phyloP scores from a whole-genome alignment of 2,329 filamentous ascomycete species.

The Acephala macrosclerotiorum region DNA sequence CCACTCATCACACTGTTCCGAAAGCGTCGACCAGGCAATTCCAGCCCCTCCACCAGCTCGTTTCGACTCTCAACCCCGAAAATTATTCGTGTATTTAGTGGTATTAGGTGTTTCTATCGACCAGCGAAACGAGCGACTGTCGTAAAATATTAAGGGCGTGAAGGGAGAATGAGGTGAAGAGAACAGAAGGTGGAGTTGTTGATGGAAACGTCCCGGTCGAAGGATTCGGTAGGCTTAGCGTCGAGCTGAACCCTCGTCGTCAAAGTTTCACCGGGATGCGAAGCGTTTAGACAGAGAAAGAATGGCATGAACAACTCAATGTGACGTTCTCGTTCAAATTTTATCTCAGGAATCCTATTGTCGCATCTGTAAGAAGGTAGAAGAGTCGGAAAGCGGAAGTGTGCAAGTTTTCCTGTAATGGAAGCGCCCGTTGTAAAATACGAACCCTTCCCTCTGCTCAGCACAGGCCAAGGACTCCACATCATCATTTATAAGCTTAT shows the following conservation, averaged over 20 bases:
- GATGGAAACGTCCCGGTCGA: neutral
- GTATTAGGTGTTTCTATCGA: constrained; percentile 23
- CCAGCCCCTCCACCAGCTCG: neutral
- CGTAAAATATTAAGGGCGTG: constrained; percentile 19
- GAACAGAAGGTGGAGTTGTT: constrained; percentile 1
- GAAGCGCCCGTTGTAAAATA: neutral
- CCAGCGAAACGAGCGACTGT: constrained; percentile 32
- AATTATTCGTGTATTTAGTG: constrained; percentile 9
- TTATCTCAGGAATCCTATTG: neutral
- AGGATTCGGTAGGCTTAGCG: neutral
- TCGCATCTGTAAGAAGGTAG: neutral
- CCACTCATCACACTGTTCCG: neutral
- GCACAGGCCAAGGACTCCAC: neutral
- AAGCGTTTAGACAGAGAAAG: neutral
- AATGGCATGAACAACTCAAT: constrained; percentile 14
- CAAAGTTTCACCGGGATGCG: neutral
- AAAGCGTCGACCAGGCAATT: neutral
- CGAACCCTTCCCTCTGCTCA: no score
- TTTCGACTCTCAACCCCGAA: neutral
- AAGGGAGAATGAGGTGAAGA: neutral
- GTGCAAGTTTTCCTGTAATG: no score
- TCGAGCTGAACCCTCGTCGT: neutral
- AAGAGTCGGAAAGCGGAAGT: neutral
- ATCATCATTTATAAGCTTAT: constrained; percentile 4
- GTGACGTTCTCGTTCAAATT: neutral